Base-by-base conservation (phyloP, 2,329 filamentous ascomycete species). In the Colletotrichum scovillei region DNA sequence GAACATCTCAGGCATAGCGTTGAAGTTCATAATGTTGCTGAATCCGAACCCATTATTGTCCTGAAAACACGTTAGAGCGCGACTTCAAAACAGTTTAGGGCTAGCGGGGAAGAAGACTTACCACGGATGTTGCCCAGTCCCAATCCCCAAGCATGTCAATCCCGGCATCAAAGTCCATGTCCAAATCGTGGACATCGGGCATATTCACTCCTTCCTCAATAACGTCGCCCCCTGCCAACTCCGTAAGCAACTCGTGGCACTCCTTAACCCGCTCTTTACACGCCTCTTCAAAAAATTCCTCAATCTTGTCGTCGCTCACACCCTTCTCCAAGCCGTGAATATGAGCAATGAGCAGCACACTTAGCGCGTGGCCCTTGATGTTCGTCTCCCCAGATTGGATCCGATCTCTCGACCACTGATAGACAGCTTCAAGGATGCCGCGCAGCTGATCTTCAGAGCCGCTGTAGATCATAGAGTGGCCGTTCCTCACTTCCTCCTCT, bases 381-480 rank as follows among this genome's bases (percentile, higher is more conserved):
- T 86, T 86, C 3, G 84, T 85, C 78, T 86, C 84, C 2, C 85
- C 85, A 0, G 84, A 80, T 26, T 78, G 78, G n/a, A 86, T 76
- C 14, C 82, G 79, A 16, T 76, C 75, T 42, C 82, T 75, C 2
- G 74, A 76, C 83, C 83, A 85, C 4, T 65, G 72, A 7, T 78
- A 69, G 4, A 78, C 76, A 1, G 77, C 76, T 1, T 79, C 75
- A 1, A 84, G 75, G 4, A 80, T 79, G 7, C 76, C 75, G 0
- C 78, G 79, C 14, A 84, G 71, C 57, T 84, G 82, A n/a, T 74
- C 72, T 57, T 85, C 82, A n/a, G 74, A 74, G 67, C 76, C 77
- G 16, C 77, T 79, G 3, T 81, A 79, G 1, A 82, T 77, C 4
- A 80, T 74, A 4, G 79, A 70, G 28, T 77, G 80, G 7, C 77